These are phyloP conservation scores for Pisolithus thermaeus DNA, from an alignment of 1,284 basidiomycete genomes.

Conservation along the genomic window DNA sequence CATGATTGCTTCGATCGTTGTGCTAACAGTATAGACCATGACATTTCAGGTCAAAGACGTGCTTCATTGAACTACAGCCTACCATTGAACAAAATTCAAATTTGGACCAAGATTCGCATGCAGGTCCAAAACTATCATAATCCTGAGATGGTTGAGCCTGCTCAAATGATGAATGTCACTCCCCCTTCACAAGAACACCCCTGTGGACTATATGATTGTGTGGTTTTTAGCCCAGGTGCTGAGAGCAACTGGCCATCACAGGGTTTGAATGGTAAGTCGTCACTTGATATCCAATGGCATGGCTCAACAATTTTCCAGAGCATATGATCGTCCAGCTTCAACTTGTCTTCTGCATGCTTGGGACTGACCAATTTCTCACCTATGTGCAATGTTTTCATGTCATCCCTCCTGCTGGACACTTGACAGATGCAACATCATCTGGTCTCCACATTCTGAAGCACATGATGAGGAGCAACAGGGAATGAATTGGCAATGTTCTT, in stretches of 20 bases:
- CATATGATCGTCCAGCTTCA: not conserved
- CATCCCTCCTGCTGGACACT: not conserved
- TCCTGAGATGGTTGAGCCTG: not conserved
- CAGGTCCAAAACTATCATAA: conserved; percentile 3
- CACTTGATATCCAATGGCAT: too few relatives aligned
- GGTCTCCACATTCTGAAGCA: not conserved
- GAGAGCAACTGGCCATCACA: too few relatives aligned
- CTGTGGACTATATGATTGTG: not conserved
- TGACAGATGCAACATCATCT: not conserved
- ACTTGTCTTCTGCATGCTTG: not conserved
- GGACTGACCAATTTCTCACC: not conserved
- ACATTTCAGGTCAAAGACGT: too few relatives aligned
- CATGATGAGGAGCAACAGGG: not conserved
- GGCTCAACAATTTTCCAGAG: too few relatives aligned
- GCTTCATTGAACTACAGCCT: not conserved
- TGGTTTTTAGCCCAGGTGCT: not conserved
- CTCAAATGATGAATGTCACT: not conserved
- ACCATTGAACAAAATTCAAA: conserved; percentile 1
- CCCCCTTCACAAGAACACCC: not conserved
- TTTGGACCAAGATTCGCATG: conserved; percentile 4
- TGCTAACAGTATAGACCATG: too few relatives aligned
- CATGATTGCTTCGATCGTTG: not conserved
- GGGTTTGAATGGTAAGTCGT: too few relatives aligned
- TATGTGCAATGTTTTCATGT: conserved; percentile 1
- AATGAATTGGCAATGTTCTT: not conserved